Conservation (phyloP, 2,329 filamentous ascomycete species). For the Elsinoe batatas region DNA sequence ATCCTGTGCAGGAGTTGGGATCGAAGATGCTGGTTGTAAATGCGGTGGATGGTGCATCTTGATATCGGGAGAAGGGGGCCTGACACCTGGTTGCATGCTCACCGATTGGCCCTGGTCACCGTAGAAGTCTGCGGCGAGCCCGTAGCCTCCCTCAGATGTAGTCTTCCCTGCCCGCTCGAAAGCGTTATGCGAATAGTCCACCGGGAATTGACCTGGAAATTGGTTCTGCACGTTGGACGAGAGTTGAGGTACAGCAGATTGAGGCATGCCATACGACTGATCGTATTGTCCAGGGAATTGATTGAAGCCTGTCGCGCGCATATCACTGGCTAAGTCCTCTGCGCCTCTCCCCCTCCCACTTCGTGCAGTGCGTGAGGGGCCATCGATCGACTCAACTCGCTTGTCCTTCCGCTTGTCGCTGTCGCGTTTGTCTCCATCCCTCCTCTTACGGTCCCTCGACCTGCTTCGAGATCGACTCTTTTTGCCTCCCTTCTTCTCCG, state of each 20-base stretch:
- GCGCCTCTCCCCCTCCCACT: slow-evolving; percentile 15
- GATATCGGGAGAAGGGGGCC: slow-evolving; percentile 43
- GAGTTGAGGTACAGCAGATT: slow-evolving; percentile 18
- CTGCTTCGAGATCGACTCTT: slow-evolving; percentile 26
- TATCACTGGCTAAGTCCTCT: slow-evolving; percentile 15
- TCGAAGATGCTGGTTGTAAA: slow-evolving; percentile 43
- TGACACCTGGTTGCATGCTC: slow-evolving; percentile 48
- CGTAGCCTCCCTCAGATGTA: slow-evolving; percentile 31
- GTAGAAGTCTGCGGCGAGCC: slow-evolving; percentile 51
- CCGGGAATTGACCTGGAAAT: slow-evolving; percentile 49
- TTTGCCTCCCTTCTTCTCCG: slow-evolving; percentile 17
- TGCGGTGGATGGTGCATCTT: slow-evolving; percentile 45
- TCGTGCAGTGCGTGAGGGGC: slow-evolving; percentile 14
- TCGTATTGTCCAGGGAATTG: slow-evolving; percentile 26
- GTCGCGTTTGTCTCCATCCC: slow-evolving; percentile 13
- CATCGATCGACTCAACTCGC: not conserved
- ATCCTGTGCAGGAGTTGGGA: slow-evolving; percentile 46
- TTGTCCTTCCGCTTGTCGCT: slow-evolving; percentile 14
- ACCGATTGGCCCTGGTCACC: slow-evolving; percentile 53
- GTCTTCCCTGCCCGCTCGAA: slow-evolving; percentile 32
- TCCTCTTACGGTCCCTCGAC: slow-evolving; percentile 20
- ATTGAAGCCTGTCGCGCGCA: slow-evolving; percentile 19
- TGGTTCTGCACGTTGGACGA: slow-evolving; percentile 33
- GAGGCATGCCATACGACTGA: slow-evolving; percentile 17
- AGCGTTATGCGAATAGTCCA: slow-evolving; percentile 33